phyloP scores from a whole-genome alignment of 108 stramenopile species.

The Skeletonema menzelii region DNA sequence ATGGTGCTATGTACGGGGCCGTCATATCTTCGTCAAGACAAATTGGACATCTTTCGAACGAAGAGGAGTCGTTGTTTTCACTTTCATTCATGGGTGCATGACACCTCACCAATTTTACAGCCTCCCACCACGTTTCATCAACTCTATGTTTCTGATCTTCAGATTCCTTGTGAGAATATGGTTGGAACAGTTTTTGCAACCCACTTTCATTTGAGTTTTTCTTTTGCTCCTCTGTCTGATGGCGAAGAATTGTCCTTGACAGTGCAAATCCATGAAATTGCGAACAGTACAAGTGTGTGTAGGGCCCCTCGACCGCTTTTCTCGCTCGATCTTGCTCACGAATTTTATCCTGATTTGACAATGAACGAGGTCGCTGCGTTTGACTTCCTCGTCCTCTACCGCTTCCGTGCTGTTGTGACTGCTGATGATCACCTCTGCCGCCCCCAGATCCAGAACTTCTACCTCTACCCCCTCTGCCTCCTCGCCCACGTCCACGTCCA shows the following conservation, averaged over 20 bases:
- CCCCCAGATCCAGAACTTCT: slow-evolving; percentile 5
- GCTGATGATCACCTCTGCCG: background rate
- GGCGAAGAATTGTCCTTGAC: slow-evolving; percentile 25
- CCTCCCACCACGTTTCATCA: slow-evolving; percentile 33
- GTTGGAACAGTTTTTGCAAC: background rate
- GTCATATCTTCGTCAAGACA: slow-evolving; percentile 66
- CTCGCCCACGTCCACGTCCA: slow-evolving; percentile 7
- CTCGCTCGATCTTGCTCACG: background rate
- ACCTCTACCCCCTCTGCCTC: slow-evolving; percentile 12
- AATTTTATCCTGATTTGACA: slow-evolving; percentile 8
- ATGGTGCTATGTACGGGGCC: slow-evolving; percentile 68
- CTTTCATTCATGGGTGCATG: slow-evolving; percentile 20
- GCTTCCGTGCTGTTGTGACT: slow-evolving; percentile 4
- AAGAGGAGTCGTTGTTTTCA: slow-evolving; percentile 12
- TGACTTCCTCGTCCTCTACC: slow-evolving; percentile 1
- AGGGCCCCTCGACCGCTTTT: slow-evolving; percentile 30
- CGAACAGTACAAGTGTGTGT: slow-evolving; percentile 41
- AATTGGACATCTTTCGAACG: slow-evolving; percentile 66
- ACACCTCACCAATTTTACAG: slow-evolving; percentile 39
- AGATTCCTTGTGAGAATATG: background rate
- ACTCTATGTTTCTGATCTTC: background rate
- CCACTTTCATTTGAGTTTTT: slow-evolving; percentile 16
- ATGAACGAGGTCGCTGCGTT: slow-evolving; percentile 23
- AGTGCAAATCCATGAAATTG: slow-evolving; percentile 40
- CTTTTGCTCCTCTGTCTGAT: slow-evolving; percentile 2